A percentile compares a stretch with the other conserved stretches of the same genome.
Conservation (phyloP, 1,284 basidiomycete genomes). For the Ustilago nuda region DNA sequence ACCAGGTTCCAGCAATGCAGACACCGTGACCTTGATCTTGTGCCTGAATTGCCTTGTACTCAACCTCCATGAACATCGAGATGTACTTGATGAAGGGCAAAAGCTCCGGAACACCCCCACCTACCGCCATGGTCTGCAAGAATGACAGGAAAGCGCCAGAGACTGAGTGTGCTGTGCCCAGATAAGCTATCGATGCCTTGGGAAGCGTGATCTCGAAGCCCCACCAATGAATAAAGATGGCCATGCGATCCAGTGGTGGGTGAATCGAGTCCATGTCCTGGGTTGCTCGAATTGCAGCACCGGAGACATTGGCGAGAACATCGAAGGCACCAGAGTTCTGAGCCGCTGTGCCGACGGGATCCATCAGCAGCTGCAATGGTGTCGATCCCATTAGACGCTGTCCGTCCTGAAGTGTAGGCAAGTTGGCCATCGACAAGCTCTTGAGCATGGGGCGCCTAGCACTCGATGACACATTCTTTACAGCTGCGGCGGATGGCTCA, state of each 20-base stretch:
- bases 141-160: slow-evolving; percentile 59
- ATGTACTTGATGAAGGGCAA: slow-evolving; percentile 64
- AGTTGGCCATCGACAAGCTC: slow-evolving; percentile 35
- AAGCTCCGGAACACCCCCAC: slow-evolving; percentile 61
- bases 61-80: slow-evolving; percentile 60
- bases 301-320: slow-evolving; percentile 54
- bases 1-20: slow-evolving; percentile 58
- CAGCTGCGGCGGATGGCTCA: background rate
- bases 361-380: slow-evolving; percentile 50
- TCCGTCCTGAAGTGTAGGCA: slow-evolving; percentile 40
- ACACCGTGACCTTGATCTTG: slow-evolving; percentile 60
- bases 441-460: slow-evolving; percentile 32
- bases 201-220: slow-evolving; percentile 66
- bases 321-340: slow-evolving; percentile 56
- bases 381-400: slow-evolving; percentile 42
- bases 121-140: slow-evolving; percentile 59
- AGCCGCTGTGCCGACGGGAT: slow-evolving; percentile 40
- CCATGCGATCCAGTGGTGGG: slow-evolving; percentile 61
- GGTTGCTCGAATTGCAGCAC: slow-evolving; percentile 43
- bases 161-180: slow-evolving; percentile 59
- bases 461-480: background rate
- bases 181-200: slow-evolving; percentile 55
- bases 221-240: slow-evolving; percentile 66
- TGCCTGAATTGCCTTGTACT: slow-evolving; percentile 60
- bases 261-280: slow-evolving; percentile 50